These are phyloP conservation scores for Cicer arietinum DNA, from an alignment of 306 rosid genomes.

Conservation along the genomic window DNA sequence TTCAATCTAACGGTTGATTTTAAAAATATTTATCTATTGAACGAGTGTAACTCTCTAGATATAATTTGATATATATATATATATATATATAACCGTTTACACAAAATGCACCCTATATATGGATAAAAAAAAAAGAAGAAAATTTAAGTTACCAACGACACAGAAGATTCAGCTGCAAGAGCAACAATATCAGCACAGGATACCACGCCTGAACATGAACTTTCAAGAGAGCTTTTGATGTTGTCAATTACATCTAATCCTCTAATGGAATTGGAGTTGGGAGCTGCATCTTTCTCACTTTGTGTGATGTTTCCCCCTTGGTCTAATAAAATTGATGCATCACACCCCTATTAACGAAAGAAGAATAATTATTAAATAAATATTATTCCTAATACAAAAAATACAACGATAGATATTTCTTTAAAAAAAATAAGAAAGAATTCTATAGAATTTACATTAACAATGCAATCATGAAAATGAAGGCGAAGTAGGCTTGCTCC, in stretches of 20 bases:
- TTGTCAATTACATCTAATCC: slow-evolving; percentile 65
- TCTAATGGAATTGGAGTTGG: slow-evolving; percentile 54
- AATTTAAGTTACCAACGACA: slow-evolving; percentile 52
- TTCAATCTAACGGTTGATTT: too few species aligned
- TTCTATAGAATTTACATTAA: slow-evolving; percentile 39
- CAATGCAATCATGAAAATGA: slow-evolving; percentile 79
- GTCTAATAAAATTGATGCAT: slow-evolving; percentile 71
- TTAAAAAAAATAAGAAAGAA: not conserved
- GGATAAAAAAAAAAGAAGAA: too few species aligned
- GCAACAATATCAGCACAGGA: slow-evolving; percentile 85
- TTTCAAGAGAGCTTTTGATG: slow-evolving; percentile 71
- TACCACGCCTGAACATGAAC: slow-evolving; percentile 63
- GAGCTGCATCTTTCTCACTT: slow-evolving; percentile 74
- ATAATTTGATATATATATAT: too few species aligned
- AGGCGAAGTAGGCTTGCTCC: slow-evolving; percentile 70
- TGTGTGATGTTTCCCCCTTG: slow-evolving; percentile 56
- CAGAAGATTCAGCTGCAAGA: slow-evolving; percentile 69
- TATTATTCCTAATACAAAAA: not conserved
- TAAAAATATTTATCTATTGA: too few species aligned
- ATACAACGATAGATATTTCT: not conserved
- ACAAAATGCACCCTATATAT: too few species aligned
- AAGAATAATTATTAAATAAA: not conserved
- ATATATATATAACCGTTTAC: too few species aligned
- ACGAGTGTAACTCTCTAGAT: too few species aligned
- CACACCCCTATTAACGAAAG: slow-evolving; percentile 62